Percentiles rank a stretch among this genome's conserved stretches.
Evolutionary conservation across 139 green algal genomes (phyloP).

Genomic region (Chlorella sp.): DNA sequence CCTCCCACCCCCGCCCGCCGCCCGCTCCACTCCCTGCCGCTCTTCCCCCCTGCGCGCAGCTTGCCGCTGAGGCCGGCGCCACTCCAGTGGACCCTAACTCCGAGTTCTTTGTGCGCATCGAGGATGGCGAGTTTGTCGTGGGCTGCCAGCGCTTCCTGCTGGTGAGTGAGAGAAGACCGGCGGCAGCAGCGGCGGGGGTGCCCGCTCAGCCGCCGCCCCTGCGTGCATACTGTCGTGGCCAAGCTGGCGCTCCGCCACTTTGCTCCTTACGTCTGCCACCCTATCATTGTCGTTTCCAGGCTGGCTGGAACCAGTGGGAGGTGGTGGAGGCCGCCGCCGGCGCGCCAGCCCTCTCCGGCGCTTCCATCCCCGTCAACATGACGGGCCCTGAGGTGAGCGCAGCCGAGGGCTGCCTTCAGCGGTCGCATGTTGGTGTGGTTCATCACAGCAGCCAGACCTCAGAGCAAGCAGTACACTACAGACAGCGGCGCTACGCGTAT

Average conservation of each 20-base stretch:
- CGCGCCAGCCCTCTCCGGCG: constrained; percentile 54
- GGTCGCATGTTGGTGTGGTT: no score
- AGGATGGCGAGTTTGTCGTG: constrained; percentile 42
- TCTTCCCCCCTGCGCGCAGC: not conserved
- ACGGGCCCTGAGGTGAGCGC: constrained; percentile 39
- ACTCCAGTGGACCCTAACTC: not conserved
- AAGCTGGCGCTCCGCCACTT: no score
- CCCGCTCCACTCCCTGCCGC: not conserved
- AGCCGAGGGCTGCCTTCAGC: not conserved
- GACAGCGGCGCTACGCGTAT: no score
- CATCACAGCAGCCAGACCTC: no score
- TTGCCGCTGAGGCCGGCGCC: not conserved
- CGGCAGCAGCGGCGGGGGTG: no score
- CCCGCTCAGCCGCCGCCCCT: no score
- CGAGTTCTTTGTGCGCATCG: constrained; percentile 45
- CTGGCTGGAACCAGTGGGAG: constrained; percentile 57
- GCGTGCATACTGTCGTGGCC: no score
- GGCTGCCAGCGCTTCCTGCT: constrained; percentile 45
- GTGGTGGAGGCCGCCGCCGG: constrained; percentile 66
- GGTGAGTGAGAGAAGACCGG: not conserved
- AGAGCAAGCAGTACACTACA: no score
- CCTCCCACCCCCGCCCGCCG: not conserved
- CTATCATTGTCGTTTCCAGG: not conserved
- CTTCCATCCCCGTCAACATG: constrained; percentile 51
- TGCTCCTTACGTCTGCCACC: no score